These are phyloP conservation scores for Tulasnella sp. DNA, from an alignment of 768 basidiomycete species.

Conservation along the genomic window DNA sequence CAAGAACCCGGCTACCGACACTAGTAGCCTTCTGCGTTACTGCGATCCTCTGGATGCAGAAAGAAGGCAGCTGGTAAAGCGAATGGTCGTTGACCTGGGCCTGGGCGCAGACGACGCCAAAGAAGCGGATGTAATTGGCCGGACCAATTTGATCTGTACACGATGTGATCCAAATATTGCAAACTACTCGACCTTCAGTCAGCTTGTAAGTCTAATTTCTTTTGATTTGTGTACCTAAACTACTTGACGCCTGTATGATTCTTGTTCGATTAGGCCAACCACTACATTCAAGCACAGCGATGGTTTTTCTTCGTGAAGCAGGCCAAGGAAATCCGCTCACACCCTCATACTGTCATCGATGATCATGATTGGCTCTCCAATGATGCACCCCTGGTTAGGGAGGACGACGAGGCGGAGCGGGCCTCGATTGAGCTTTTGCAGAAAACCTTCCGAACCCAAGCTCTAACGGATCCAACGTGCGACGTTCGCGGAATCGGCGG, in stretches of 20 bases:
- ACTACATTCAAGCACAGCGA: not conserved
- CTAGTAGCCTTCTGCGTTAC: not conserved
- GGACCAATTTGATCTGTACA: not conserved
- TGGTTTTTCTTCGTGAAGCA: not conserved
- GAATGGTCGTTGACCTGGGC: not conserved
- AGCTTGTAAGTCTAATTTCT: not conserved
- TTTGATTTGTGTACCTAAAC: not conserved
- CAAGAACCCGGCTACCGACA: not conserved
- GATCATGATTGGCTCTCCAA: not conserved
- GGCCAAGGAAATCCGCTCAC: not conserved
- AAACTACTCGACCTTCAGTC: not conserved
- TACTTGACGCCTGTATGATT: not conserved
- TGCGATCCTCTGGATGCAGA: not conserved
- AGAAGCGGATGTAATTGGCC: not conserved
- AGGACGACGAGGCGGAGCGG: not conserved
- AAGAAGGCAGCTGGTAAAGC: not conserved
- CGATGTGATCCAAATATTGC: not conserved
- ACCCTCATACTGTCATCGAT: not conserved
- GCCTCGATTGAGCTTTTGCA: not conserved
- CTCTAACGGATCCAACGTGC: not conserved
- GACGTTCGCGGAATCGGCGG: not conserved
- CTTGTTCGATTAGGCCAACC: not conserved
- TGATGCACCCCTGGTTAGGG: not conserved
- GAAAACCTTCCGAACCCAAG: not conserved
- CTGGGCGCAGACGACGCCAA: not conserved